Evolutionary conservation across 805 yeast genomes (phyloP).

Genomic region (Suhomyces kilbournensis): DNA sequence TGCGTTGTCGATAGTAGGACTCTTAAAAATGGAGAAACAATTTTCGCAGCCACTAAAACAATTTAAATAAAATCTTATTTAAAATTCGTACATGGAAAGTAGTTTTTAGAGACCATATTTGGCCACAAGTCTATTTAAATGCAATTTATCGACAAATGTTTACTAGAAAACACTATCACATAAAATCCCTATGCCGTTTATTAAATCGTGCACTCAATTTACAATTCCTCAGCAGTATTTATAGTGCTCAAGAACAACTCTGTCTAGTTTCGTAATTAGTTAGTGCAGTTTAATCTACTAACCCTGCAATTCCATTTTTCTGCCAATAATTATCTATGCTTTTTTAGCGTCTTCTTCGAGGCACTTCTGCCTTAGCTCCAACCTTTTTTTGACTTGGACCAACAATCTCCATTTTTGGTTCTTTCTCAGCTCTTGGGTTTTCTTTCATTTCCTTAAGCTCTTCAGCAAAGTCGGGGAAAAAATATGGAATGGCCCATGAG

Average conservation of each 20-base stretch:
- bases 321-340: too few species aligned
- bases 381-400: background rate
- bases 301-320: background rate
- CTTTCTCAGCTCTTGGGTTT: background rate
- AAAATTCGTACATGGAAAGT: background rate
- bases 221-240: background rate
- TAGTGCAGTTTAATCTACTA: background rate
- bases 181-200: background rate
- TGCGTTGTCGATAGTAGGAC: too few species aligned
- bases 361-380: background rate
- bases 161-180: too few species aligned
- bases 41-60: background rate
- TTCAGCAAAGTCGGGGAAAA: slow-evolving; percentile 39
- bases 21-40: too few species aligned
- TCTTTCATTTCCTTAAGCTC: slow-evolving; percentile 21
- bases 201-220: too few species aligned
- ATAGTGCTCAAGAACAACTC: too few species aligned
- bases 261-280: too few species aligned
- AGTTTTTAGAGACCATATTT: too few species aligned
- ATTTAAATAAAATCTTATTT: too few species aligned
- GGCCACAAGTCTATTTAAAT: too few species aligned
- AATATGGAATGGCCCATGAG: slow-evolving; percentile 28
- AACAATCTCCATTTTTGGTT: background rate
- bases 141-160: too few species aligned
- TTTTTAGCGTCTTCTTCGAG: background rate